Percentiles rank a stretch among this genome's conserved stretches.
Evolutionary conservation across 306 rosid genomes (phyloP).

Genomic region (Corylus heterophylla): DNA sequence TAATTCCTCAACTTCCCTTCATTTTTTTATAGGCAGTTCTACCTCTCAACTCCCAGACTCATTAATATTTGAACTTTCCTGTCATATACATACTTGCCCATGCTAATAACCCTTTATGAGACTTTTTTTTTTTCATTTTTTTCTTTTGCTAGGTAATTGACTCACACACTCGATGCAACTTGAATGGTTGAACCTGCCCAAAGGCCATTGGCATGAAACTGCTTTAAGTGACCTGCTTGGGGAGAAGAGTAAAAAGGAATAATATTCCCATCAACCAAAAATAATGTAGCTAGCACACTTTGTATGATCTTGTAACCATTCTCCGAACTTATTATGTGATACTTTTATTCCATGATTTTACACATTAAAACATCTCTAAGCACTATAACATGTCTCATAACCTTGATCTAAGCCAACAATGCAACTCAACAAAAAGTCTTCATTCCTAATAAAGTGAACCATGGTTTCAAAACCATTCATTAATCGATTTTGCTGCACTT

Average conservation of each 20-base stretch:
- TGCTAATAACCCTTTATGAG: no score
- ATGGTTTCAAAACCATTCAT: neutral
- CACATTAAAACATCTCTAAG: neutral
- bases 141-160: no score
- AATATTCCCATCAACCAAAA: neutral
- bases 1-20: neutral
- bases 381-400: neutral
- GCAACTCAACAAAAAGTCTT: neutral
- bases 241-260: no score
- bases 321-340: neutral
- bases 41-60: neutral
- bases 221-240: no score
- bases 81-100: no score
- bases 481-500: neutral
- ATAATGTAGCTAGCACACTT: neutral
- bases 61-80: neutral
- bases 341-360: neutral
- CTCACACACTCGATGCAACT: no score
- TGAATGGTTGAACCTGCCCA: no score
- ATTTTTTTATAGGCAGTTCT: neutral
- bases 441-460: neutral
- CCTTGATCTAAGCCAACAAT: neutral
- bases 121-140: no score
- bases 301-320: neutral
- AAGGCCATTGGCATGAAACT: no score